Percentiles rank a stretch among this genome's conserved stretches.
Conservation (phyloP, 352 stramenopile species). For the Globisporangium radiosum region DNA sequence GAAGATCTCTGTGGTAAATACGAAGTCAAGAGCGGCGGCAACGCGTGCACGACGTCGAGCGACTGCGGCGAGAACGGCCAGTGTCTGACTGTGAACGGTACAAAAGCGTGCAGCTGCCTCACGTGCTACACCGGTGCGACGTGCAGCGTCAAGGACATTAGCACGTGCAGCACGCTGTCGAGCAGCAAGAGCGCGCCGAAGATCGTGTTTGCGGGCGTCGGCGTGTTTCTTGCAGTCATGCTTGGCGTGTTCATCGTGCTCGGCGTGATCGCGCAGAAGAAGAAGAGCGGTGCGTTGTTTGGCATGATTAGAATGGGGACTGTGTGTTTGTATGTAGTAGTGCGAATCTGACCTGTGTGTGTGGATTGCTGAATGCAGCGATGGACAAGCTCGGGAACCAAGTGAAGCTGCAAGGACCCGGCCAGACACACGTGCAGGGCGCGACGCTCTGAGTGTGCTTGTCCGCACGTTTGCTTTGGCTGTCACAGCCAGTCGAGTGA, state of each 20-base stretch:
- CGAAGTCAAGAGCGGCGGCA: conserved; percentile 53
- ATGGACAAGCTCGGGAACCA: conserved; percentile 61
- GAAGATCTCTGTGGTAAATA: conserved; percentile 72
- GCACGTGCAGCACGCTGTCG: conserved; percentile 49
- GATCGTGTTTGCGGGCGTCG: conserved; percentile 67
- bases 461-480: too few species aligned
- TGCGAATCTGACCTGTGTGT: too few species aligned
- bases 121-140: conserved; percentile 71
- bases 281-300: conserved; percentile 48
- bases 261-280: conserved; percentile 59
- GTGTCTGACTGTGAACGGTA: conserved; percentile 54
- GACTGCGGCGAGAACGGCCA: conserved; percentile 76
- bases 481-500: too few species aligned
- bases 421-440: conserved; percentile 26
- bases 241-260: conserved; percentile 69
- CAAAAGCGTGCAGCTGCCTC: conserved; percentile 63
- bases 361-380: conserved; percentile 19
- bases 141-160: conserved; percentile 74
- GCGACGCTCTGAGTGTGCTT: conserved; percentile 22
- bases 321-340: background rate
- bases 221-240: conserved; percentile 69
- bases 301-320: background rate
- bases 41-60: conserved; percentile 49
- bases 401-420: conserved; percentile 37
- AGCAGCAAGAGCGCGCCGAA: conserved; percentile 57